Evolutionary conservation across 2,329 filamentous ascomycete genomes (phyloP), one percentile per base, ranked within the genome.

Genomic region (Cercospora citrullina): DNA sequence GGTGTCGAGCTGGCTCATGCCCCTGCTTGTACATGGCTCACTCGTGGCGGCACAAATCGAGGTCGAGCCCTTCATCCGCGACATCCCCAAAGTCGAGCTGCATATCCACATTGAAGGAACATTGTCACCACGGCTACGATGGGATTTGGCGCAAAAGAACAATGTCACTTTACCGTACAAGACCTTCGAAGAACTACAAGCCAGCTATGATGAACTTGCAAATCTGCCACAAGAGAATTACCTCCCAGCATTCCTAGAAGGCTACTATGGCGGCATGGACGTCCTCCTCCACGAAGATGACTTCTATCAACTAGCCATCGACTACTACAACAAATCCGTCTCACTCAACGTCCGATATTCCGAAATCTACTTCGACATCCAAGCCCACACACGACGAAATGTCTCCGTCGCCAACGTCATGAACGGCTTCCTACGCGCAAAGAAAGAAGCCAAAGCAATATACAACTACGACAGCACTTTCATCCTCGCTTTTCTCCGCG

Each of bases 31-130:
- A 31, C 53, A 58, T n/a, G 26, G 26, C 53, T 58, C 53, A 58
- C 53, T 31, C 26, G 53, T 26, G 8, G 30, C n/a, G 26, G 53
- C 23, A n/a, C 53, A 58, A 14, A n/a, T 51, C 4, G 21, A 65
- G 18, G 39, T 60, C 12, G 63, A 68, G 18, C 45, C 80, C 14
- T 81, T 80, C 66, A 78, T 81, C 42, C 67, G 72, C 0, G 60
- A 70, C 1, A 72, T 83, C 0, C 82, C 82, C 5, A 84, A 84
- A 64, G 79, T 83, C 26, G 82, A 84, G 69, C 80, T 83, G 6
- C 82, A 84, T 69, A 66, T 84, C 23, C 82, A 84, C 72, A 81
- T 84, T 60, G 82, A 84, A 75, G 82, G 82, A 6, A 82, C 80
- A 1, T 72, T 83, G n/a, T 79, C 76, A 1, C 79, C 81, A 0